Conservation (phyloP, 2,329 filamentous ascomycete genomes). For the Atkinsonella texensis region DNA sequence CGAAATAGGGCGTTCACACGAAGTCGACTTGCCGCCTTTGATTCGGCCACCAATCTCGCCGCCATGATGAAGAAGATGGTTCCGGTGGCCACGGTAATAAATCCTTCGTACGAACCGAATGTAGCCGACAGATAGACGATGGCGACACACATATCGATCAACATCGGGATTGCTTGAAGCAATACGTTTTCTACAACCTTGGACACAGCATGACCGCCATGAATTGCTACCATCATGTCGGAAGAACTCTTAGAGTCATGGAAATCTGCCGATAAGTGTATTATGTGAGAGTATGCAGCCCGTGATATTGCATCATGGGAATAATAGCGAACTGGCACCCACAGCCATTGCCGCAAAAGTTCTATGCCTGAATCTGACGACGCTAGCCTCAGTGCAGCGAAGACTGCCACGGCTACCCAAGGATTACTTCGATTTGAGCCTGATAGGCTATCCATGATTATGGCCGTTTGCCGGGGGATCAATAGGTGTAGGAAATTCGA, state of each 20-base stretch:
- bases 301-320: conserved; percentile 40
- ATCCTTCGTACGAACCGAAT: conserved; percentile 49
- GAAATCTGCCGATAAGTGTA: conserved; percentile 49
- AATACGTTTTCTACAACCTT: conserved; percentile 45
- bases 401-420: conserved; percentile 41
- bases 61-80: conserved; percentile 44
- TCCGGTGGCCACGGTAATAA: conserved; percentile 48
- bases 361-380: conserved; percentile 43
- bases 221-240: conserved; percentile 45
- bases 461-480: conserved; percentile 69
- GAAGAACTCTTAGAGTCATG: conserved; percentile 49
- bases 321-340: conserved; percentile 46
- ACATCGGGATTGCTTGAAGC: conserved; percentile 45
- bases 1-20: conserved; percentile 41
- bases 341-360: conserved; percentile 41
- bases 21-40: conserved; percentile 36
- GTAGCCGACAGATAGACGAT: conserved; percentile 46
- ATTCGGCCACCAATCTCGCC: conserved; percentile 36
- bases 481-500: conserved; percentile 65
- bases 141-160: conserved; percentile 47
- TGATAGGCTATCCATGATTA: conserved; percentile 57
- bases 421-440: conserved; percentile 29
- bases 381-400: conserved; percentile 37
- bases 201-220: conserved; percentile 39
- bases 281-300: conserved; percentile 46